These are phyloP conservation scores for Pelagomonas calceolata DNA, from an alignment of 108 stramenopile genomes.

Conservation along the genomic window DNA sequence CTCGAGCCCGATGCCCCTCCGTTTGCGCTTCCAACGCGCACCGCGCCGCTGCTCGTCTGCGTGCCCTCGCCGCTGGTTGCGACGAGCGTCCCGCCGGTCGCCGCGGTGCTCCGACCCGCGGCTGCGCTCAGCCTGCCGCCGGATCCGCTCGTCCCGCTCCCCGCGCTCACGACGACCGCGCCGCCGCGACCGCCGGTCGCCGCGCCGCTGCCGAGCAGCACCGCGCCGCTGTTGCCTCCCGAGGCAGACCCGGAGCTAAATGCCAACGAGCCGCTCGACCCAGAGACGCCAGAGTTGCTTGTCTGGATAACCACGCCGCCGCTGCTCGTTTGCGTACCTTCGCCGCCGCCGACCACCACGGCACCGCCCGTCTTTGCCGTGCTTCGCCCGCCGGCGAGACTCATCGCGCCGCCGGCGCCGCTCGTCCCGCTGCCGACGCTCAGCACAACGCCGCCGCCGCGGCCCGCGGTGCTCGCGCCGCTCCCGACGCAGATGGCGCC, in stretches of 20 bases:
- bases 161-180: too few relatives aligned
- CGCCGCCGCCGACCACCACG: background rate
- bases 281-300: background rate
- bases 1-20: background rate
- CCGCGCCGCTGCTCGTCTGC: constrained; percentile 2
- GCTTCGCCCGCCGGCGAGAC: background rate
- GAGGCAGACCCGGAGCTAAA: too few relatives aligned
- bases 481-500: constrained; percentile 7
- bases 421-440: constrained; percentile 7
- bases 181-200: too few relatives aligned
- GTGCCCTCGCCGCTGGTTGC: background rate
- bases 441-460: constrained; percentile 1
- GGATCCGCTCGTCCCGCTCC: too few relatives aligned
- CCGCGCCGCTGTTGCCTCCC: too few relatives aligned
- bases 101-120: too few relatives aligned
- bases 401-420: constrained; percentile 6
- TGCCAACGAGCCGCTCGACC: too few relatives aligned
- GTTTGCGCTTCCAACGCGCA: background rate
- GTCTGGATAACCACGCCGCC: too few relatives aligned
- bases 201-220: too few relatives aligned
- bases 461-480: constrained; percentile 5
- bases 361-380: too few relatives aligned
- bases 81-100: constrained; percentile 4
- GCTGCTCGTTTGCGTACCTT: too few relatives aligned
- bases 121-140: too few relatives aligned